Percentiles rank a stretch among this genome's conserved stretches.
Conservation (phyloP, 176 grass and related monocot genomes). For the Triticum timopheevii region DNA sequence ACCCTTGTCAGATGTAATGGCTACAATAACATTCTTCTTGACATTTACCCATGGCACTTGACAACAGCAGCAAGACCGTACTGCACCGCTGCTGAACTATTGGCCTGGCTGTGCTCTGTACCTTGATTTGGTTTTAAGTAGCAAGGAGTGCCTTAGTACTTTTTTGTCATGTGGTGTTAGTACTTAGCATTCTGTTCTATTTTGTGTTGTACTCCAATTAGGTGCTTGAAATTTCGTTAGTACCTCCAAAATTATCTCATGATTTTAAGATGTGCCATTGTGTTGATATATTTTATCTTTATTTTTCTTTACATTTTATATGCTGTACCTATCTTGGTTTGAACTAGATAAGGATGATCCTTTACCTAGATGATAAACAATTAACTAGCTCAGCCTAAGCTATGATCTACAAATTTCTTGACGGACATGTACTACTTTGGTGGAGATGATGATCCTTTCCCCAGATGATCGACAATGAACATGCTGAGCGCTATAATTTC, state of each 20-base stretch:
- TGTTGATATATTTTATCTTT: not conserved
- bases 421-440: not conserved
- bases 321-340: not conserved
- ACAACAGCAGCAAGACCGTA: too few species aligned
- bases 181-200: not conserved
- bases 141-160: too few species aligned
- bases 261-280: not conserved
- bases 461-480: conserved; percentile 54
- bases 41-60: conserved; percentile 40
- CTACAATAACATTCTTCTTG: conserved; percentile 92
- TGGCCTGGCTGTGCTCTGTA: too few species aligned
- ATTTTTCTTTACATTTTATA: not conserved
- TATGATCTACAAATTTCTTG: not conserved
- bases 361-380: not conserved
- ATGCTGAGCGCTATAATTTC: conserved; percentile 46
- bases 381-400: not conserved
- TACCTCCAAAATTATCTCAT: not conserved
- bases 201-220: not conserved
- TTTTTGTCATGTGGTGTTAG: too few species aligned
- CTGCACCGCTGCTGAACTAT: too few species aligned
- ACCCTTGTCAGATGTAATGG: conserved; percentile 89
- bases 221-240: not conserved
- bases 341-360: not conserved
- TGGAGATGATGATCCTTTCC: conserved; percentile 55
- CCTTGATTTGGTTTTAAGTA: too few species aligned